Percentiles rank a stretch among this genome's conserved stretches.
Evolutionary conservation across 768 basidiomycete species (phyloP).

Genomic region (Boletus fagicola): DNA sequence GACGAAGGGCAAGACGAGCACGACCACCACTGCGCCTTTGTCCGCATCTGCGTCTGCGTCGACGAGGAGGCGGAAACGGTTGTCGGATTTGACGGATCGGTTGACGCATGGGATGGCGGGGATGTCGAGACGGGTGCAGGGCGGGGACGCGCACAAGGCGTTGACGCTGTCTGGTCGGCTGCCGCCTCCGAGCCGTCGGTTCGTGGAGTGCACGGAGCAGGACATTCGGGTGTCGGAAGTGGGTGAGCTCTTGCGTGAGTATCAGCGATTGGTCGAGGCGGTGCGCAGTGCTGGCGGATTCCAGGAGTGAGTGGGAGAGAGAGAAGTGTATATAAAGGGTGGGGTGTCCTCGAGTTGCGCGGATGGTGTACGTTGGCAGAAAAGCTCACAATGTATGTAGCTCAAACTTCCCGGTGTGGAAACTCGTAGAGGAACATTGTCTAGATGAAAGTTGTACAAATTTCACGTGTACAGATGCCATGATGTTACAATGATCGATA

Average conservation of each 20-base stretch:
- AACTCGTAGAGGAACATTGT: neutral
- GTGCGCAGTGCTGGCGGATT: slow-evolving; percentile 53
- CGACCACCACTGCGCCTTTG: neutral
- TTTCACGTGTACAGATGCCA: no score
- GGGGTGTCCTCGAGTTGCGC: no score
- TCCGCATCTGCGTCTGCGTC: neutral
- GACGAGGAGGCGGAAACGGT: slow-evolving; percentile 53
- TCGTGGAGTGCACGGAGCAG: slow-evolving; percentile 67
- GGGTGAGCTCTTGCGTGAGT: slow-evolving; percentile 75
- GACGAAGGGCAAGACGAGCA: slow-evolving; percentile 17
- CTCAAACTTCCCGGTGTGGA: no score
- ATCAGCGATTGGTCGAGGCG: slow-evolving; percentile 72
- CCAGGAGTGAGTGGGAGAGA: slow-evolving; percentile 16
- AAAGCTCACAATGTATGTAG: neutral
- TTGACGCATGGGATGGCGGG: slow-evolving; percentile 71
- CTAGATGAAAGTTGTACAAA: no score
- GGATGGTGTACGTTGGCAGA: neutral
- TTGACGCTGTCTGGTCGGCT: slow-evolving; percentile 42
- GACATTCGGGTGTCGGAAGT: slow-evolving; percentile 84
- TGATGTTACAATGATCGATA: no score
- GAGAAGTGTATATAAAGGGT: neutral
- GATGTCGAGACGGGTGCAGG: slow-evolving; percentile 42
- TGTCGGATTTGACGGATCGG: slow-evolving; percentile 59
- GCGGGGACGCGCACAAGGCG: slow-evolving; percentile 34
- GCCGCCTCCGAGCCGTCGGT: slow-evolving; percentile 64